Evolutionary conservation across 2,329 filamentous ascomycete species (phyloP).

Genomic region (Orbilia brochopaga): DNA sequence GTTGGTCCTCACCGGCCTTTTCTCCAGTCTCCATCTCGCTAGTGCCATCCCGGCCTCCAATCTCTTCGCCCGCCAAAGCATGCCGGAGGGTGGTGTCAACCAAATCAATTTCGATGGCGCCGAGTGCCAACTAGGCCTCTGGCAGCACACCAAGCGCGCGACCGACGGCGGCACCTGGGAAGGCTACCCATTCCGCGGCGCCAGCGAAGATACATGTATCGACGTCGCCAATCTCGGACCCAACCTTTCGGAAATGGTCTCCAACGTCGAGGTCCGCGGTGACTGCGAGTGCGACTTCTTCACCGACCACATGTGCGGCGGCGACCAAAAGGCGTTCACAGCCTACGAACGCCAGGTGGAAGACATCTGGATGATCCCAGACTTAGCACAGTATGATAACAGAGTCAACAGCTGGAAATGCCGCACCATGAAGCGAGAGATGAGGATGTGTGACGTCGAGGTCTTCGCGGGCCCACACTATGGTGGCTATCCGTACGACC

Average conservation of each 20-base stretch:
- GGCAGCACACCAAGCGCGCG: background rate
- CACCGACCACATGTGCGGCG: background rate
- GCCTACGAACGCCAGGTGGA: background rate
- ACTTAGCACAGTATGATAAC: background rate
- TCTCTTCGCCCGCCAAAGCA: background rate
- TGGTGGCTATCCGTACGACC: constrained; percentile 1
- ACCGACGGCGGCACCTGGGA: background rate
- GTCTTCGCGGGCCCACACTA: background rate
- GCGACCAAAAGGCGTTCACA: background rate
- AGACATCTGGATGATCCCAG: background rate
- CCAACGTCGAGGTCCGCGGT: background rate
- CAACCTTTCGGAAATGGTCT: background rate
- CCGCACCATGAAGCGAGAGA: background rate
- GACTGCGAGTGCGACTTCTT: constrained; percentile 1
- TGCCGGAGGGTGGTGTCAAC: background rate
- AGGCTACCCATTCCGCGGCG: background rate
- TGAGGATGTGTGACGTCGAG: constrained; percentile 1
- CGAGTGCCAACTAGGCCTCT: constrained; percentile 7
- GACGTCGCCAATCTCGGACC: constrained; percentile 4
- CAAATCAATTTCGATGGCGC: background rate
- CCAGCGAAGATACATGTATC: background rate
- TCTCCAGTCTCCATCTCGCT: no score
- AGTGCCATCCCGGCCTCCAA: background rate
- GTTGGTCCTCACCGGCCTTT: no score
- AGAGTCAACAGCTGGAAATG: constrained; percentile 4